Conservation (phyloP, 73 alveolate genomes). For the Paramecium sonneborni region DNA sequence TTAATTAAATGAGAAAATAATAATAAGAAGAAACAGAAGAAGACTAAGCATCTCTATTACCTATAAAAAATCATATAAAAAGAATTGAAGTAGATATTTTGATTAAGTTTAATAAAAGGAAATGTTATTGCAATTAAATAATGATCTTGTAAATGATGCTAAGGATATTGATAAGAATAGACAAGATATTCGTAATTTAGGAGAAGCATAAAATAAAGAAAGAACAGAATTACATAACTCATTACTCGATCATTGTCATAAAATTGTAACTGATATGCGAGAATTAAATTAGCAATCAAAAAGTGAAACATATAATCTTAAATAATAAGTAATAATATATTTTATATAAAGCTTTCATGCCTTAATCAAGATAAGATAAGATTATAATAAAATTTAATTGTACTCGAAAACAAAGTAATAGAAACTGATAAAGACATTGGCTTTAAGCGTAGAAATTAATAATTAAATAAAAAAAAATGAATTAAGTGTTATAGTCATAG, state of each 20-base stretch:
- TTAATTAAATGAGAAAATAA: slow-evolving; percentile 4
- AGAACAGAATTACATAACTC: not conserved
- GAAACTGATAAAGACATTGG: slow-evolving; percentile 57
- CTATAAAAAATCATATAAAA: slow-evolving; percentile 21
- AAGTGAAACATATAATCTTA: slow-evolving; percentile 36
- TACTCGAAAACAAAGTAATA: slow-evolving; percentile 4
- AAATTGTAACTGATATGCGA: slow-evolving; percentile 41
- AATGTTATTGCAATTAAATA: not conserved
- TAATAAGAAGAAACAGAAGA: slow-evolving; percentile 4
- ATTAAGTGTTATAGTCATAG: slow-evolving; percentile 28
- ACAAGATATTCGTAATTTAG: not conserved
- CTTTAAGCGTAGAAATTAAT: not conserved
- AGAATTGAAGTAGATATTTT: slow-evolving; percentile 13
- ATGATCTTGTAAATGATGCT: slow-evolving; percentile 19
- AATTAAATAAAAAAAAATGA: slow-evolving; percentile 31
- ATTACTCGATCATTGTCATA: slow-evolving; percentile 4
- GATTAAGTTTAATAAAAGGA: not conserved
- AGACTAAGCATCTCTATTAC: slow-evolving; percentile 20
- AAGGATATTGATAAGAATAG: not conserved
- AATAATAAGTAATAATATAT: not conserved
- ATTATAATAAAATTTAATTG: slow-evolving; percentile 23
- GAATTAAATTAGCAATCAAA: not conserved
- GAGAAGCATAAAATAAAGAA: slow-evolving; percentile 33
- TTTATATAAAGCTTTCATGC: not conserved
- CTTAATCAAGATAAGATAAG: slow-evolving; percentile 22